phyloP scores from a whole-genome alignment of 78 protist genomes.

The Bigelowiella natans region DNA sequence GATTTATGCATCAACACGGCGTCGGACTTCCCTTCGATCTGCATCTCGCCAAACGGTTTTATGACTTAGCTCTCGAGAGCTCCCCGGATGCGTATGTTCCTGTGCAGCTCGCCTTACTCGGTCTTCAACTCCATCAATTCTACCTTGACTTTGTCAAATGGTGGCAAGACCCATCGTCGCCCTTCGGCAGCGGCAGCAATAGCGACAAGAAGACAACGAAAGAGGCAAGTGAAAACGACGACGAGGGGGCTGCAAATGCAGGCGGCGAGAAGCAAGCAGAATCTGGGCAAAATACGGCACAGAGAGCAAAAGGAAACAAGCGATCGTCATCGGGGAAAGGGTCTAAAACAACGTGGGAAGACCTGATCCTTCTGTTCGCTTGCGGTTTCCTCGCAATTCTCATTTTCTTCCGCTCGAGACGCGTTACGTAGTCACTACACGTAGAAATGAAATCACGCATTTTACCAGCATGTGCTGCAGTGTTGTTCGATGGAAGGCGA shows the following conservation, averaged over 20 bases:
- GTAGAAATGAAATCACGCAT: too few species aligned
- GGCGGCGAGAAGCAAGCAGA: background rate
- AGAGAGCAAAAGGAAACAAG: too few species aligned
- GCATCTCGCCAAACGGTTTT: slow-evolving; percentile 68
- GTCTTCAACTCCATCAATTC: background rate
- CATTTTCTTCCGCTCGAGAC: background rate
- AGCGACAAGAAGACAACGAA: background rate
- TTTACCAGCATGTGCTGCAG: too few species aligned
- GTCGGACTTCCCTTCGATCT: slow-evolving; percentile 57
- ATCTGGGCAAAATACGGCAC: too few species aligned
- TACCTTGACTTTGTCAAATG: background rate
- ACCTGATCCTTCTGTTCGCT: background rate
- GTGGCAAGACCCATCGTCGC: background rate
- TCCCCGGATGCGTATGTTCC: slow-evolving; percentile 49
- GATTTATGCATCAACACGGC: slow-evolving; percentile 68
- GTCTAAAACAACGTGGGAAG: background rate
- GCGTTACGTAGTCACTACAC: background rate
- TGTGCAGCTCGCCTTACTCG: slow-evolving; percentile 42
- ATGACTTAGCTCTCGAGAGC: slow-evolving; percentile 49
- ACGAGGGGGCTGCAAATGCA: too few species aligned
- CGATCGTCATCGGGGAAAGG: background rate
- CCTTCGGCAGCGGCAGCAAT: background rate
- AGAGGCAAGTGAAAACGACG: too few species aligned
- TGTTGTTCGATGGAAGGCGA: too few species aligned
- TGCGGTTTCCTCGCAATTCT: background rate